phyloP scores from a whole-genome alignment of 495 filamentous ascomycete genomes.

The Lepraria neglecta region DNA sequence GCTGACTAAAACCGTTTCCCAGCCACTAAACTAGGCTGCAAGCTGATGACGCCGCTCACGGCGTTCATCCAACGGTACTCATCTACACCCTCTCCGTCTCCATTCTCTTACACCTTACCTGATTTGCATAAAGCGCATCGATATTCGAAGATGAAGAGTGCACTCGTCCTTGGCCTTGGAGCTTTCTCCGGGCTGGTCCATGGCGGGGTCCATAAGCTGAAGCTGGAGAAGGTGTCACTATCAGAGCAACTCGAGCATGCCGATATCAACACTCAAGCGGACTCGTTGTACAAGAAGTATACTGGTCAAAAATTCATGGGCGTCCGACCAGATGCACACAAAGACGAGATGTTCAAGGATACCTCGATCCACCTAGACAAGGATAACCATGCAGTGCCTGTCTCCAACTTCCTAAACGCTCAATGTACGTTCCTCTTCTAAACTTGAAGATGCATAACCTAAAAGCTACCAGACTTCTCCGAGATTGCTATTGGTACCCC shows the following conservation, averaged over 20 bases:
- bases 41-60: neutral
- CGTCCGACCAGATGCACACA: conserved; percentile 59
- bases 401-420: conserved; percentile 97
- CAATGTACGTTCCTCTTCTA: conserved; percentile 64
- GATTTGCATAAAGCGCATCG: neutral
- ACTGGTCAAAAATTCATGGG: conserved; percentile 82
- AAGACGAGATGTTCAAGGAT: conserved; percentile 72
- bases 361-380: conserved; percentile 55
- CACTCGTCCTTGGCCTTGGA: conserved; percentile 66
- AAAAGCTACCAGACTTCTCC: conserved; percentile 71
- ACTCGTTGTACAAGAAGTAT: conserved; percentile 61
- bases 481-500: conserved; percentile 90
- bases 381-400: conserved; percentile 71
- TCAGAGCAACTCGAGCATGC: conserved; percentile 77
- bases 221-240: conserved; percentile 92
- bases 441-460: conserved; percentile 15
- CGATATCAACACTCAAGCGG: conserved; percentile 74
- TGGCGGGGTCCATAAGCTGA: conserved; percentile 85
- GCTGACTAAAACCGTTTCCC: conserved; percentile 2
- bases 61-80: neutral
- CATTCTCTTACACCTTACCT: neutral
- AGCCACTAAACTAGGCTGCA: conserved; percentile 17
- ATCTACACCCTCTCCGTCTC: neutral
- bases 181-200: conserved; percentile 76
- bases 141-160: conserved; percentile 63